Conservation (phyloP, 1,139 yeast species). For the Saccharomycopsis hybrid region DNA sequence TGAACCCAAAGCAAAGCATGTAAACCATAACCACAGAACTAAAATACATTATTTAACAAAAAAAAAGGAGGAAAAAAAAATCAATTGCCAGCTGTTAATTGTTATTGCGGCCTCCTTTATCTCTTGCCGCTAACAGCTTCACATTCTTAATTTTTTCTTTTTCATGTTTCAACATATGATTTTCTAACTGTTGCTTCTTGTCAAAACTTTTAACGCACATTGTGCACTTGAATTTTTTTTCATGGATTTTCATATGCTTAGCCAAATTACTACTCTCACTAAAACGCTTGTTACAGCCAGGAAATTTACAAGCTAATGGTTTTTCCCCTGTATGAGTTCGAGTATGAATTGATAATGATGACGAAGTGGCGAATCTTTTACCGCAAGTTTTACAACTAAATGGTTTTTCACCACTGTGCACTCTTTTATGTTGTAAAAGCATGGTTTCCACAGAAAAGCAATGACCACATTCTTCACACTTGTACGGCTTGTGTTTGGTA, state of each 20-base stretch:
- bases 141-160: neutral
- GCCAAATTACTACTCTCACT: slow-evolving; percentile 57
- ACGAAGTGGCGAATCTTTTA: slow-evolving; percentile 80
- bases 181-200: slow-evolving; percentile 34
- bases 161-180: slow-evolving; percentile 33
- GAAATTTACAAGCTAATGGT: slow-evolving; percentile 65
- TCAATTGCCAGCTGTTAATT: no score
- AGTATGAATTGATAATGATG: slow-evolving; percentile 57
- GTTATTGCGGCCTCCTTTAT: neutral
- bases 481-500: slow-evolving; percentile 73
- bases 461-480: slow-evolving; percentile 62
- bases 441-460: slow-evolving; percentile 55
- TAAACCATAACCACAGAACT: neutral
- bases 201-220: slow-evolving; percentile 48
- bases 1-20: neutral
- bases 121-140: neutral
- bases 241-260: slow-evolving; percentile 76
- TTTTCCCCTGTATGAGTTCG: slow-evolving; percentile 69
- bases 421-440: slow-evolving; percentile 60
- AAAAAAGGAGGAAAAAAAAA: no score
- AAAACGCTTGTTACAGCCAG: slow-evolving; percentile 62
- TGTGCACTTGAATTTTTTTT: slow-evolving; percentile 42
- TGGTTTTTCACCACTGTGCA: slow-evolving; percentile 92
- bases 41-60: no score
- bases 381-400: slow-evolving; percentile 74